phyloP scores from a whole-genome alignment of 1,139 yeast genomes.

The Suhomyces guaymorum region DNA sequence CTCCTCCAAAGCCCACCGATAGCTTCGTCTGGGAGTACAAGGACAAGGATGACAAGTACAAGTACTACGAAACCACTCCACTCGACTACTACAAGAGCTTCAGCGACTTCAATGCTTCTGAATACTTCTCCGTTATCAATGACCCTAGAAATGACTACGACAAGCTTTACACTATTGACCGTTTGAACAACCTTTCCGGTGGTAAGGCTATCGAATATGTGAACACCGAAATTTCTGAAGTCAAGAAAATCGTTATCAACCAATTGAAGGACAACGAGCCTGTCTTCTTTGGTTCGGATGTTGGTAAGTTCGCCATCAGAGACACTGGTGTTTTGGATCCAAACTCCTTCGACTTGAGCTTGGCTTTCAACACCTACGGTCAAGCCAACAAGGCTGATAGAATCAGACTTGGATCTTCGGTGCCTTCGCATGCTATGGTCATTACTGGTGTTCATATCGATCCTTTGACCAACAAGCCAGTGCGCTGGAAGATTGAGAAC shows the following conservation, averaged over 20 bases:
- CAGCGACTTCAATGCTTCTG: constrained; percentile 51
- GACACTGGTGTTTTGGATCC: constrained; percentile 69
- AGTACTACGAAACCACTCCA: constrained; percentile 59
- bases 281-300: constrained; percentile 83
- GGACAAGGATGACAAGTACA: constrained; percentile 69
- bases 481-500: constrained; percentile 81
- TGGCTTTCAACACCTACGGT: constrained; percentile 61
- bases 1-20: constrained; percentile 74
- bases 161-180: constrained; percentile 64
- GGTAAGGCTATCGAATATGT: constrained; percentile 70
- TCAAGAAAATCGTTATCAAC: constrained; percentile 62
- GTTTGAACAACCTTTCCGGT: constrained; percentile 69
- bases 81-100: constrained; percentile 58
- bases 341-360: constrained; percentile 63
- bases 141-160: constrained; percentile 77
- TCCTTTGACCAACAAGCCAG: constrained; percentile 45
- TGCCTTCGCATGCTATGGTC: constrained; percentile 88
- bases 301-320: constrained; percentile 68
- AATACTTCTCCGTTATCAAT: constrained; percentile 66
- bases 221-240: constrained; percentile 58
- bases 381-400: constrained; percentile 51
- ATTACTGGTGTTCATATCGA: constrained; percentile 69
- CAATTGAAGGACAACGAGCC: constrained; percentile 73
- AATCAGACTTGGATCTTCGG: constrained; percentile 55
- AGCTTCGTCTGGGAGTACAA: constrained; percentile 70